Evolutionary conservation across 495 filamentous ascomycete genomes (phyloP).

Genomic region (Hamigera avellanea): DNA sequence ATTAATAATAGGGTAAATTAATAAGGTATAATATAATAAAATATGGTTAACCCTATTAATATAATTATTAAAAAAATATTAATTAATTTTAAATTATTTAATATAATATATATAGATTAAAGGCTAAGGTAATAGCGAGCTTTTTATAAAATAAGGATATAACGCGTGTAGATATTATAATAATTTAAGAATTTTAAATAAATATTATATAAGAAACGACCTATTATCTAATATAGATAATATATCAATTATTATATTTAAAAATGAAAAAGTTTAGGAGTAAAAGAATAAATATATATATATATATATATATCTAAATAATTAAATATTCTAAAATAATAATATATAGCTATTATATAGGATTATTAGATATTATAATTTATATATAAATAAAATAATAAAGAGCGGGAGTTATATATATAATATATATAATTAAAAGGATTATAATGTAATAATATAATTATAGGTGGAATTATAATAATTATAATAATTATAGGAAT

Average conservation of each 20-base stretch:
- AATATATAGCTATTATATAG: neutral
- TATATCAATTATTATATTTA: slow-evolving; percentile 6
- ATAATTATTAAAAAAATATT: no score
- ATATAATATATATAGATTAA: slow-evolving; percentile 9
- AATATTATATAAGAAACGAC: slow-evolving; percentile 8
- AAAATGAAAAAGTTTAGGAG: neutral
- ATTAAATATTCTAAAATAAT: neutral
- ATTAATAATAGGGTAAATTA: no score
- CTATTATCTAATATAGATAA: slow-evolving; percentile 5
- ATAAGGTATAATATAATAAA: no score
- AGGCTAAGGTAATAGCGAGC: slow-evolving; percentile 9
- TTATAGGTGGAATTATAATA: neutral
- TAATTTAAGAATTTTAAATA: slow-evolving; percentile 10
- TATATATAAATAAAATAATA: neutral
- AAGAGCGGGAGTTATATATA: neutral
- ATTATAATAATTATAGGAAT: slow-evolving; percentile 1
- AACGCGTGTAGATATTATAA: slow-evolving; percentile 7
- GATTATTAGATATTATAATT: slow-evolving; percentile 2
- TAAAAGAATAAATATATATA: slow-evolving; percentile 1
- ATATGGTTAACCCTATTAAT: no score
- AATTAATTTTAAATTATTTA: slow-evolving; percentile 1
- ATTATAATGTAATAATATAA: neutral
- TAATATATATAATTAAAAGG: slow-evolving; percentile 4
- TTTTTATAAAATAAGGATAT: slow-evolving; percentile 7
- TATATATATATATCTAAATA: slow-evolving; percentile 4